Conservation (phyloP, 2,329 filamentous ascomycete genomes). For the Xenoacremonium recifei region DNA sequence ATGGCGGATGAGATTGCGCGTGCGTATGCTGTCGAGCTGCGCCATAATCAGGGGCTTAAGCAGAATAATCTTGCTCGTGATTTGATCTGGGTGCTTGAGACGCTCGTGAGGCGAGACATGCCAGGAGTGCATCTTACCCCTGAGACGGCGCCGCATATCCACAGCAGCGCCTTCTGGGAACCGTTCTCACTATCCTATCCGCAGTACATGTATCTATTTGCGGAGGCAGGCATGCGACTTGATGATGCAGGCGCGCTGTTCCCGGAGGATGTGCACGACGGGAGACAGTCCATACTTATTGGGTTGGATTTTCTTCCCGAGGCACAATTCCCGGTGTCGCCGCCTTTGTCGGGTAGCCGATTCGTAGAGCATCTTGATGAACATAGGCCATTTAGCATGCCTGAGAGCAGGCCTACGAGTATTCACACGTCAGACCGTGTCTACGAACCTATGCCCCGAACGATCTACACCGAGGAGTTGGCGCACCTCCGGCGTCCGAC, state of each 20-base stretch:
- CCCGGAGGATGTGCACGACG: not conserved
- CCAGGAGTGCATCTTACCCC: conserved; percentile 19
- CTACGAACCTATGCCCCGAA: too few species aligned
- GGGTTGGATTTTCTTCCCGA: too few species aligned
- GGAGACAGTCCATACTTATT: too few species aligned
- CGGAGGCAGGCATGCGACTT: conserved; percentile 26
- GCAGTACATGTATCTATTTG: conserved; percentile 27
- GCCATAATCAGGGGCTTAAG: conserved; percentile 7
- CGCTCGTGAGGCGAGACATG: conserved; percentile 22
- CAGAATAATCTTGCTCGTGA: conserved; percentile 26
- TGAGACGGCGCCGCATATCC: conserved; percentile 19
- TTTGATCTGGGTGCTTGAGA: conserved; percentile 34
- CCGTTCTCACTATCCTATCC: conserved; percentile 31
- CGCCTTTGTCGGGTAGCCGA: too few species aligned
- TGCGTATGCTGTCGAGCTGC: conserved; percentile 29
- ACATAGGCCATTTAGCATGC: too few species aligned
- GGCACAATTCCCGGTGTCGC: too few species aligned
- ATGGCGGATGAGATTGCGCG: conserved; percentile 34
- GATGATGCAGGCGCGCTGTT: conserved; percentile 10
- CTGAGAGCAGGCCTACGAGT: too few species aligned
- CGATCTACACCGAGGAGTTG: too few species aligned
- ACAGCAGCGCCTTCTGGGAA: conserved; percentile 27
- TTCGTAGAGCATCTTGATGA: too few species aligned
- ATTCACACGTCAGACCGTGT: too few species aligned
- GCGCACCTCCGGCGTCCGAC: too few species aligned